Base-by-base conservation (phyloP, 176 grass and related monocot genomes). In the Tillandsia fasciculata region DNA sequence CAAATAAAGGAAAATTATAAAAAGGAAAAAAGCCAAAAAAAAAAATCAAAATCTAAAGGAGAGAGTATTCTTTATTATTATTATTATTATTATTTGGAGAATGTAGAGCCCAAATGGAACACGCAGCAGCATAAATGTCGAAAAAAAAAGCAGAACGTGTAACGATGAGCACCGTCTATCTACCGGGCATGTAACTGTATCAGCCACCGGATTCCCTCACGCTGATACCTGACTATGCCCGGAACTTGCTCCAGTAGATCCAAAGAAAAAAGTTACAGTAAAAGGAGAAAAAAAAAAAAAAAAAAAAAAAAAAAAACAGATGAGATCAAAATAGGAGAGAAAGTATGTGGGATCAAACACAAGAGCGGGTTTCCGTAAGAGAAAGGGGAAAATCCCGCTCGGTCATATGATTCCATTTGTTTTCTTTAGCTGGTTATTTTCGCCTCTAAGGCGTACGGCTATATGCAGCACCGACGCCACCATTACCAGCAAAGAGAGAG, bases 51-150 rank as follows among this genome's bases (percentile, higher is more conserved):
- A 3, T 42, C 33, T 42, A 7, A 42, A 42, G 33, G 33, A 42
- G 24, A 24, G 24, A 24, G 24, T 24, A 24, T 24, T 24, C 1
- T 24, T 24, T 24, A 1, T 24, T 24, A 24, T 24, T 24, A 24
- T 24, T 24, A 24, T 24, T 24, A 24, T 24, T 24, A 24, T 24
- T 24, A 24, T 42, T 42, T 42, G 33, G 33, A n/a, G 4, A n/a
- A 61, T 61, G 56, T 61, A 61, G 56, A 18, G 56, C 56, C 15
- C 56, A 61, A 61, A 61, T 61, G 56, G 56, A 61, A 61, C 56
- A 61, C 56, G 56, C 15, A 10, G 0, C 56, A 10, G 56, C 56
- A 61, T 61, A 61, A n/a, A n/a, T 42, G 7, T 42, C 8, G 33
- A 42, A 15, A 57, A n/a, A 9, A n/a, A 9, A 10, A 61, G 56